phyloP scores from a whole-genome alignment of 2,329 filamentous ascomycete genomes.

The Penicillium sp. region DNA sequence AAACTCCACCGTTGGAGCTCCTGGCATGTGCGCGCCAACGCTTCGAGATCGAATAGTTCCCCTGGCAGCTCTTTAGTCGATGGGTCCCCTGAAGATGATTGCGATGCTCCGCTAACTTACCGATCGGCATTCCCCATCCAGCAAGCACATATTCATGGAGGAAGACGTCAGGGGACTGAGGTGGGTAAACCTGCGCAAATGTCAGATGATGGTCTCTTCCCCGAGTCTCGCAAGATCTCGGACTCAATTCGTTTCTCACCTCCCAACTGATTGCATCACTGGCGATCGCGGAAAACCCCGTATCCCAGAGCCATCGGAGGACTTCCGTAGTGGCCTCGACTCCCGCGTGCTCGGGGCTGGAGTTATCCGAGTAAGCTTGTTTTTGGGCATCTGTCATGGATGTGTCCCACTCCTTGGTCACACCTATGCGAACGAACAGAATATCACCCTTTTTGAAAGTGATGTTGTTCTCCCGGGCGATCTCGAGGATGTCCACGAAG shows the following conservation, averaged over 20 bases:
- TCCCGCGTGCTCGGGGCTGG: conserved; percentile 48
- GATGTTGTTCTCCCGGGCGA: conserved; percentile 47
- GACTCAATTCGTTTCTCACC: conserved; percentile 30
- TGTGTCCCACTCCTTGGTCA: conserved; percentile 45
- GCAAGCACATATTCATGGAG: conserved; percentile 54
- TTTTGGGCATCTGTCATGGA: conserved; percentile 38
- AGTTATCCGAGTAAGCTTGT: conserved; percentile 35
- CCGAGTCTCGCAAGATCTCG: background rate
- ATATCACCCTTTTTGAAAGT: conserved; percentile 55
- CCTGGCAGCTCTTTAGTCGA: conserved; percentile 29
- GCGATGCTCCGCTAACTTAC: conserved; percentile 30
- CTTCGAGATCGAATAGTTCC: conserved; percentile 51
- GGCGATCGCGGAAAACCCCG: conserved; percentile 58
- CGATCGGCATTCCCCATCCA: conserved; percentile 55
- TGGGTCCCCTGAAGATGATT: background rate
- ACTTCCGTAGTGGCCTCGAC: conserved; percentile 54
- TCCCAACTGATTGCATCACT: conserved; percentile 61
- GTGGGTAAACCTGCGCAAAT: conserved; percentile 42
- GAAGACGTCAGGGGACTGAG: conserved; percentile 40
- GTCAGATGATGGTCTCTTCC: conserved; percentile 1
- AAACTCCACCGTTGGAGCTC: conserved; percentile 50
- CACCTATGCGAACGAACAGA: conserved; percentile 52
- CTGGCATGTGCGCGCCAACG: conserved; percentile 38
- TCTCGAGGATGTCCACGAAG: conserved; percentile 38
- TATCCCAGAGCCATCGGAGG: conserved; percentile 62